Conservation (phyloP, 768 basidiomycete genomes). For the Lactarius hengduanensis region DNA sequence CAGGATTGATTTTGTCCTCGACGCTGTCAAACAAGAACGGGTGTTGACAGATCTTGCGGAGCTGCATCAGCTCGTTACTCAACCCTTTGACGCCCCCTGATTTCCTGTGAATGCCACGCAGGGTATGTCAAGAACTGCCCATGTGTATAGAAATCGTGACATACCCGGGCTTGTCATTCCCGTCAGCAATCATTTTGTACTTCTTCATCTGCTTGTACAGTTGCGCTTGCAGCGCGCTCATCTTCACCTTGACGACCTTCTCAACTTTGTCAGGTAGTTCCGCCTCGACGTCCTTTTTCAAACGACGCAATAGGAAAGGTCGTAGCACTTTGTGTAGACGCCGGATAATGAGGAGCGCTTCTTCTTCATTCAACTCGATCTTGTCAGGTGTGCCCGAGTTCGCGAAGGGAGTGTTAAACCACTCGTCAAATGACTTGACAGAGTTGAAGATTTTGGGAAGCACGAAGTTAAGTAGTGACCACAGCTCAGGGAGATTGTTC, state of each 20-base stretch:
- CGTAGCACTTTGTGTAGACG: conserved; percentile 94
- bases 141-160: conserved; percentile 31
- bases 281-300: conserved; percentile 97
- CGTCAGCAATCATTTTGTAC: conserved; percentile 93
- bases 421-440: conserved; percentile 98
- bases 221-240: conserved; percentile 90
- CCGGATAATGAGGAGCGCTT: conserved; percentile 93
- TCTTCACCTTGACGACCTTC: conserved; percentile 94
- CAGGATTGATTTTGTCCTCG: conserved; percentile 89
- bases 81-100: conserved; percentile 79
- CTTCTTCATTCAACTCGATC: conserved; percentile 99
- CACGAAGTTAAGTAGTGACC: conserved; percentile 94
- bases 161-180: conserved; percentile 72
- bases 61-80: conserved; percentile 95
- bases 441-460: conserved; percentile 97
- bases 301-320: conserved; percentile 85
- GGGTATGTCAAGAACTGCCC: neutral
- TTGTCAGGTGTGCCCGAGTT: conserved; percentile 98
- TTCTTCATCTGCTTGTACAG: conserved; percentile 98
- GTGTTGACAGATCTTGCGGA: conserved; percentile 97
- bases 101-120: conserved; percentile 45
- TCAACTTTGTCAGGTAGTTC: conserved; percentile 97
- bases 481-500: conserved; percentile 95
- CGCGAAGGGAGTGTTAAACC: conserved; percentile 99
- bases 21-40: conserved; percentile 96